Evolutionary conservation across 768 basidiomycete genomes (phyloP).

Genomic region (Leccinum disarticulatum): DNA sequence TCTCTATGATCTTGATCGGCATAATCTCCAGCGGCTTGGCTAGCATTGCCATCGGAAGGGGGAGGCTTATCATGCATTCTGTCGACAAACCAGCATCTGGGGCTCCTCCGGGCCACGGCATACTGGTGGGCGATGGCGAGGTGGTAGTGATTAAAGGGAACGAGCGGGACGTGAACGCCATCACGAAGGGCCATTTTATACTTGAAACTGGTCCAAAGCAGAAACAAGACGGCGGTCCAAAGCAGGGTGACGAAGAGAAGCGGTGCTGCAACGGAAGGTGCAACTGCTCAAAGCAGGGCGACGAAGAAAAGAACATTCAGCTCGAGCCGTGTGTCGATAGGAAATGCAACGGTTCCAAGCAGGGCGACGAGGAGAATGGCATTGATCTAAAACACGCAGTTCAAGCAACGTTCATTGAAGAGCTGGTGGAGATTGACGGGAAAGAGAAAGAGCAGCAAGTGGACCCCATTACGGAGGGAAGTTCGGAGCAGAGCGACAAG

Average conservation of each 20-base stretch:
- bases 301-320: neutral
- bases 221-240: neutral
- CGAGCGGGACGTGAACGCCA: constrained; percentile 27
- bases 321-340: neutral
- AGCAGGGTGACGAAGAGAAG: neutral
- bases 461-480: neutral
- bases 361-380: neutral
- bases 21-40: constrained; percentile 32
- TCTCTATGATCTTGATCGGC: constrained; percentile 34
- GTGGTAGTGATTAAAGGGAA: constrained; percentile 31
- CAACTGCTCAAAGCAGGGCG: neutral
- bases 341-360: neutral
- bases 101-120: constrained; percentile 31
- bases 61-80: constrained; percentile 17
- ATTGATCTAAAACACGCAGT: neutral
- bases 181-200: constrained; percentile 31
- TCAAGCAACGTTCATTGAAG: neutral
- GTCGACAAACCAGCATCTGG: constrained; percentile 17
- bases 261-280: neutral
- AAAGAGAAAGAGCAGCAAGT: neutral
- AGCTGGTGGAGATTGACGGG: neutral
- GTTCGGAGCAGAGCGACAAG: neutral
- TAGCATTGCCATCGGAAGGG: constrained; percentile 26
- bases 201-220: constrained; percentile 11
- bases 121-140: constrained; percentile 17